Base-by-base conservation (phyloP, 2,329 filamentous ascomycete species). In the Cordyceps tenuipes region DNA sequence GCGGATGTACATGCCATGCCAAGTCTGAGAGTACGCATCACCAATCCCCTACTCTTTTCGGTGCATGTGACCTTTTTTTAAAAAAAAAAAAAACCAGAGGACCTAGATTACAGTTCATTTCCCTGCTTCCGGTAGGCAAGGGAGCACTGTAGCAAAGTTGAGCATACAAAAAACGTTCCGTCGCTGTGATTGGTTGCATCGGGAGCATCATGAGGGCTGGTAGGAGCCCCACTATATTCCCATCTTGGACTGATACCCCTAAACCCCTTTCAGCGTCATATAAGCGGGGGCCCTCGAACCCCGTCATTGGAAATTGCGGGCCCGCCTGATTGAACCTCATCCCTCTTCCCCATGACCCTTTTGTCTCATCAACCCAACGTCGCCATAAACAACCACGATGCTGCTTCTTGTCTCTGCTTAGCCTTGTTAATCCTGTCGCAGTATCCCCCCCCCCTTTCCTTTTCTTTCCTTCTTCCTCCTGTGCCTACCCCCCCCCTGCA, bases 191-290 rank as follows among this genome's bases (percentile, higher is more conserved):
- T 59, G 56, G 56, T 26, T 12, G 12, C n/a, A 10, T 17, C 39
- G 44, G 5, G 15, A 43, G 39, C 9, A 13, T 10, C 34, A 36
- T n/a, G 56, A 59, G 56, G 56, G 56, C 56, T 51, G n/a, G 39
- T 48, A 52, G 56, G 52, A 52, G 10, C 31, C 56, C 56, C 56
- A 39, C 56, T 59, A 52, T 59, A 21, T 59, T 51, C 56, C 56
- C 48, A 23, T 59, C 36, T 12, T 17, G 56, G 56, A n/a, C 5
- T 23, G 34, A 17, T 13, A 9, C 7, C 19, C n/a, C 23, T 52
- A 26, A 43, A 17, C 48, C 26, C n/a, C 21, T 50, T 57, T 23
- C 6, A 31, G 21, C 19, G 1, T n/a, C 15, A 50, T 13, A 8
- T 34, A 8, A 43, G 7, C 15, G 31, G 46, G 15, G 56, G n/a